phyloP scores from a whole-genome alignment of 352 stramenopile species.

The Pythium chondricola region DNA sequence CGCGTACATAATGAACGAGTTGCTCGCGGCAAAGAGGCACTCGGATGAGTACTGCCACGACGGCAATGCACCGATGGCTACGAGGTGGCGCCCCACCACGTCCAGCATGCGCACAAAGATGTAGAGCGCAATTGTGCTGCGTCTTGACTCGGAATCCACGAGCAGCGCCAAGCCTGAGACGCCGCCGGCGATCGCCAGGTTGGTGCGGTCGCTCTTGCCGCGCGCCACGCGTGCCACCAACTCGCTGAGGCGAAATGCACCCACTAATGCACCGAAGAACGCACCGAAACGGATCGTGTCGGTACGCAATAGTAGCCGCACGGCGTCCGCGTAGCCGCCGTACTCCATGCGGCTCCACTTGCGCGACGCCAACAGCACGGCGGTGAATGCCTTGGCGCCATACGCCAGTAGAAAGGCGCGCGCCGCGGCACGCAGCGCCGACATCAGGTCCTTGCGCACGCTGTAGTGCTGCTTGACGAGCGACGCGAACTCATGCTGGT shows the following conservation, averaged over 20 bases:
- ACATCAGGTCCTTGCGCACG: constrained; percentile 14
- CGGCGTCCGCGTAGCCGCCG: constrained; percentile 59
- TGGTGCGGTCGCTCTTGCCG: constrained; percentile 39
- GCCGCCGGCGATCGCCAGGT: constrained; percentile 59
- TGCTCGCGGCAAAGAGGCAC: constrained; percentile 65
- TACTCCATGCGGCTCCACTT: constrained; percentile 77
- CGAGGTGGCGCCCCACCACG: constrained; percentile 66
- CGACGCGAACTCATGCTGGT: constrained; percentile 1
- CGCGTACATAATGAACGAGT: constrained; percentile 76
- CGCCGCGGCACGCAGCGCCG: constrained; percentile 28
- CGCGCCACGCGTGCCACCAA: constrained; percentile 37
- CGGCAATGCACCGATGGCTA: constrained; percentile 39
- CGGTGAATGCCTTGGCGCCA: constrained; percentile 78
- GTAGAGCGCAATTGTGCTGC: constrained; percentile 75
- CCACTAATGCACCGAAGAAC: constrained; percentile 74
- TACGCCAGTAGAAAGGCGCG: constrained; percentile 62
- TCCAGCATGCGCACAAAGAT: constrained; percentile 85
- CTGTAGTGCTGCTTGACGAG: constrained; percentile 10
- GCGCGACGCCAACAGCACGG: constrained; percentile 63
- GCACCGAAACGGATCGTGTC: constrained; percentile 77
- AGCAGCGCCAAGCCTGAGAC: constrained; percentile 65
- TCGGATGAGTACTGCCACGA: constrained; percentile 66
- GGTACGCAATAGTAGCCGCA: constrained; percentile 49
- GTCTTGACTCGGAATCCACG: constrained; percentile 55
- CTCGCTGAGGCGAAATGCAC: constrained; percentile 61